These are phyloP conservation scores for Pythium rishiriense DNA, from an alignment of 352 stramenopile species.

Conservation along the genomic window DNA sequence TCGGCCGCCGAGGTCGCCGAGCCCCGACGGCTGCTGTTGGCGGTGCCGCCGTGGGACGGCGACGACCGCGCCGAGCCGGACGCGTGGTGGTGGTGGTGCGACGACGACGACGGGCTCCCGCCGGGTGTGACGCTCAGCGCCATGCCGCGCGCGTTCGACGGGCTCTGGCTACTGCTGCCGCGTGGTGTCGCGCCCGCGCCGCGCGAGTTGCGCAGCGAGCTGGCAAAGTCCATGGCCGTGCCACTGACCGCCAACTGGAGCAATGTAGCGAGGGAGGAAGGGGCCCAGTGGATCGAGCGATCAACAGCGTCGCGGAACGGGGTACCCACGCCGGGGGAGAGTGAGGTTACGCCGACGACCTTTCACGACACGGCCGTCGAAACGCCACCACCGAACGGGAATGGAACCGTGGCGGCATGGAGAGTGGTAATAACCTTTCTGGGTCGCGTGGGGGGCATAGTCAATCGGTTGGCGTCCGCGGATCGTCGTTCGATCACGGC, in stretches of 20 bases:
- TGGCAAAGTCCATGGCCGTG: constrained; percentile 33
- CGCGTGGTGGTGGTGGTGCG: constrained; percentile 13
- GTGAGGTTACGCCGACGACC: not conserved
- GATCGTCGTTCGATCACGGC: too few relatives aligned
- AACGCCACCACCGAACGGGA: not conserved
- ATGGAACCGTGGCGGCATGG: too few relatives aligned
- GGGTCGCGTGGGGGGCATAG: too few relatives aligned
- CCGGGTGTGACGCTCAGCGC: constrained; percentile 44
- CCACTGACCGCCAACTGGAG: too few relatives aligned
- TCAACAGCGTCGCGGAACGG: not conserved
- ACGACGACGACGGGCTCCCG: constrained; percentile 32
- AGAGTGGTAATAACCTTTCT: too few relatives aligned
- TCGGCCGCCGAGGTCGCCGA: constrained; percentile 12
- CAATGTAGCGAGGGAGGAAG: too few relatives aligned
- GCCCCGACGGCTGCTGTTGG: constrained; percentile 1
- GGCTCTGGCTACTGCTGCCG: constrained; percentile 21
- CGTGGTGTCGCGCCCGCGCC: constrained; percentile 30
- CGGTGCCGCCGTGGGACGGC: constrained; percentile 6
- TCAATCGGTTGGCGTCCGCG: too few relatives aligned
- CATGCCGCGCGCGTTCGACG: constrained; percentile 34
- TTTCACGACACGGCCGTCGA: not conserved
- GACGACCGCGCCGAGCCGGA: constrained; percentile 19
- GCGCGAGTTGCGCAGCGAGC: constrained; percentile 34
- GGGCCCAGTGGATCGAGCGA: too few relatives aligned
- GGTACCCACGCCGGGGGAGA: not conserved